A percentile compares a stretch with the other conserved stretches of the same genome.
Conservation (phyloP, 495 filamentous ascomycete species). For the Aspergillus homomorphus region DNA sequence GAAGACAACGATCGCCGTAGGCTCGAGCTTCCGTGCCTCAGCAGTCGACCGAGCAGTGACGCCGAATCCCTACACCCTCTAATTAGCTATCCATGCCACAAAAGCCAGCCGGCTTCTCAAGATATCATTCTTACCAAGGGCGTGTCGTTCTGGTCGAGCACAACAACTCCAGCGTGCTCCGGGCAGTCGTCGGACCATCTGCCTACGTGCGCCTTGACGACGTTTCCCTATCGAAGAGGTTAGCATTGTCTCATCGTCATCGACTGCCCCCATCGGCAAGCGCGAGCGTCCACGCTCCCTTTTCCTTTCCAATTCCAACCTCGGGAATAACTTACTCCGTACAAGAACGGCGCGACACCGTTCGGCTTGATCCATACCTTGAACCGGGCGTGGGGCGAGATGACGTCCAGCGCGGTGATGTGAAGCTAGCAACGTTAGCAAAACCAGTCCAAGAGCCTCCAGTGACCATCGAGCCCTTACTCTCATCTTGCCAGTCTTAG, state of each 20-base stretch:
- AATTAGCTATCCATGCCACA: neutral
- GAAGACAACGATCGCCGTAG: conserved; percentile 82
- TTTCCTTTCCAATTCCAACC: no score
- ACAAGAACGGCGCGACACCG: conserved; percentile 89
- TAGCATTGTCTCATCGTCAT: neutral
- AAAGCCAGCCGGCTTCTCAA: neutral
- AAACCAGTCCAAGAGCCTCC: neutral
- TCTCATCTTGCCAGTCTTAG: conserved; percentile 80
- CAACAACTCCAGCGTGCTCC: conserved; percentile 42
- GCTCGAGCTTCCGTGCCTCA: conserved; percentile 77
- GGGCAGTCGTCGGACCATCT: conserved; percentile 81
- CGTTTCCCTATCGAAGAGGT: conserved; percentile 43
- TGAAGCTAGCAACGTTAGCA: conserved; percentile 15
- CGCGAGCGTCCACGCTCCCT: no score
- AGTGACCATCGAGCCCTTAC: conserved; percentile 27
- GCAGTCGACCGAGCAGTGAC: conserved; percentile 78
- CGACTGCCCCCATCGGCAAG: neutral
- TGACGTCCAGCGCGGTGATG: conserved; percentile 62
- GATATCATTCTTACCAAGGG: conserved; percentile 44
- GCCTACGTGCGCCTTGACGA: conserved; percentile 89
- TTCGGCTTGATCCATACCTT: conserved; percentile 96
- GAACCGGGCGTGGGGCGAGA: conserved; percentile 84
- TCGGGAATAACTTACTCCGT: conserved; percentile 57
- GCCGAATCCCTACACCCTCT: conserved; percentile 54
- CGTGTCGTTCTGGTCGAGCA: conserved; percentile 43